Base-by-base conservation (phyloP, 176 grass and related monocot genomes). In the Alloteropsis semialata region DNA sequence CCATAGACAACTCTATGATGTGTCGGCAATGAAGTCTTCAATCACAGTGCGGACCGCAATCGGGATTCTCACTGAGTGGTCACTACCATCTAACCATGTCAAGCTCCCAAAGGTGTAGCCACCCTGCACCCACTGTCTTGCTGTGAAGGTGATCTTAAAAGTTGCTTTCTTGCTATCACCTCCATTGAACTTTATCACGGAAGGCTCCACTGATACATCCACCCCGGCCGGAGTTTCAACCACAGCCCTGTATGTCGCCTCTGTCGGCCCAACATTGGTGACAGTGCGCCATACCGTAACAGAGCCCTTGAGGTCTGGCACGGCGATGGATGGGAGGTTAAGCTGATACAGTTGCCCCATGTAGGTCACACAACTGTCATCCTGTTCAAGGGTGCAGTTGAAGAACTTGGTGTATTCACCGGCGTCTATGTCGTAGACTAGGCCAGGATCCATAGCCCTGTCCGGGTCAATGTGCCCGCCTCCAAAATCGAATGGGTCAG, bases 31-130 rank as follows among this genome's bases (percentile, higher is more conserved):
- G 10, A 76, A 86, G 13, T 92, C 83, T 10, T 80, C 7, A 21
- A 86, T 83, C 10, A 92, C 54, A 0, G 65, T 79, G 0, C 79
- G 74, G 22, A 83, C 60, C 0, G 43, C 79, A 1, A 89, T 6
- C 0, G 78, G 85, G 11, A 92, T 88, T 29, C 85, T 85, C 18
- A 88, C 78, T 0, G 25, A 56, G 32, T 88, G 85, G 1, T 5
- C 36, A 0, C 2, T 16, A 24, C 5, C 65, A 55, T 38, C 82
- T 0, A 27, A 30, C 90, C 86, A 92, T 5, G 82, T 82, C 18
- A 92, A 29, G 74, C 82, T 88, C 8, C 90, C 86, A 6, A 92
- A 90, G 0, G 69, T 63, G 33, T 80, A 90, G 5, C 57, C 78
- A 11, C 80, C 60, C 4, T 87, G 80, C 12, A 88, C 45, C 51